Base-by-base conservation (phyloP, 257 asterid genomes). In the Solanum peruvianum region DNA sequence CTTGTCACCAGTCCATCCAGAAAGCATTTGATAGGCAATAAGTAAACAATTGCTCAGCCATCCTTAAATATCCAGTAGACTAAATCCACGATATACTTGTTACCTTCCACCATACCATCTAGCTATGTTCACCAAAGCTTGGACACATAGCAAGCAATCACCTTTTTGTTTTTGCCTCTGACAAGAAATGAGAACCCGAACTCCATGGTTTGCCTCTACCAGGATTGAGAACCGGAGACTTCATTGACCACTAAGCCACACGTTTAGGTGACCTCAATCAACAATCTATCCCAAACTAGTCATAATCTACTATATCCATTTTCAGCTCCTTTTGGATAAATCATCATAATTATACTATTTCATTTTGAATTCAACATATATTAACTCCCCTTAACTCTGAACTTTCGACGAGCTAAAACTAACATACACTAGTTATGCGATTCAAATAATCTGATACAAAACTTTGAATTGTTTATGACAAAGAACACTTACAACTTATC, bases 401-500 rank as follows among this genome's bases (percentile, higher is more conserved):
- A 77, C 60, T 77, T 41, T 7, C 3, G 2, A 77, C n/a, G 11
- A 77, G 58, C 62, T 12, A 42, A 77, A 77, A 42, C 62, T 25
- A 52, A 77, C 39, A 77, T 15, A 20, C 64, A 77, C 35, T 77
- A 44, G n/a, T 25, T 14, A 77, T 15, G 39, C 37, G 27, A 44
- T 47, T 77, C 84, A 44, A 16, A 9, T 8, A 15, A 8, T 7
- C 5, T 12, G 33, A 76, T 76, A 27, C 12, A 42, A 76, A 76
- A 76, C 76, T 52, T 52, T 52, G 60, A 52, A 52, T 52, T 16
- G 60, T 52, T 42, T n/a, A n/a, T 42, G 6, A 7, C n/a, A n/a
- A 35, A 82, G 85, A 52, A 6, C 33, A 89, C 92, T 87, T 87
- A 91, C 95, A 91, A 87, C 86, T 90, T 90, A 33, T 87, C 90